Conservation (phyloP, 2,329 filamentous ascomycete genomes). For the Microdochium bolleyi region DNA sequence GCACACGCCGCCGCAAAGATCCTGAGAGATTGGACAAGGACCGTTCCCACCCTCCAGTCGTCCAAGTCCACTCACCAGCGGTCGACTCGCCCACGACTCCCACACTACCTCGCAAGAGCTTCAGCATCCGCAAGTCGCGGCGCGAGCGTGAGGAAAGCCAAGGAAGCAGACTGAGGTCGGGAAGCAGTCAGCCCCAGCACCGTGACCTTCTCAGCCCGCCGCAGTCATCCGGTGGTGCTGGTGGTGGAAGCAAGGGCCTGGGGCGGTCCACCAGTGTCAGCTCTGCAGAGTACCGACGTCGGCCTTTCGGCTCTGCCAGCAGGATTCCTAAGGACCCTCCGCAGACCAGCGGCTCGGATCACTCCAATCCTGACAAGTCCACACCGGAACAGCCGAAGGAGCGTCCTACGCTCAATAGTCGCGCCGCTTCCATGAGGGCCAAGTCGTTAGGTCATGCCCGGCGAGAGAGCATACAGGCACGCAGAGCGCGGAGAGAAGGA, state of each 20-base stretch:
- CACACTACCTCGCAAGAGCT: slow-evolving; percentile 70
- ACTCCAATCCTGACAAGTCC: slow-evolving; percentile 51
- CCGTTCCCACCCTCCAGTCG: slow-evolving; percentile 60
- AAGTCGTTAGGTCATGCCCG: slow-evolving; percentile 86
- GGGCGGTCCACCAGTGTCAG: slow-evolving; percentile 89
- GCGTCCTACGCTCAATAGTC: slow-evolving; percentile 43
- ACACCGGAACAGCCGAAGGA: slow-evolving; percentile 41
- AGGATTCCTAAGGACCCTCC: slow-evolving; percentile 56
- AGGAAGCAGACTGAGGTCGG: slow-evolving; percentile 41
- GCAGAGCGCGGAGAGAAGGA: slow-evolving; percentile 67
- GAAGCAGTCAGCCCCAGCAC: slow-evolving; percentile 62
- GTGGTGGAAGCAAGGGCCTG: slow-evolving; percentile 58
- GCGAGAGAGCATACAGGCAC: slow-evolving; percentile 84
- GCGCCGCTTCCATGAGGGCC: slow-evolving; percentile 61
- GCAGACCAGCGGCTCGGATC: slow-evolving; percentile 71
- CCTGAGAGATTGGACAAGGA: slow-evolving; percentile 54
- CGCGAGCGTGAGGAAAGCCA: slow-evolving; percentile 43
- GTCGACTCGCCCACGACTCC: slow-evolving; percentile 51
- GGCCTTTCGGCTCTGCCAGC: slow-evolving; percentile 37
- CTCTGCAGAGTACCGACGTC: slow-evolving; percentile 71
- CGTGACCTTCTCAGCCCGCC: slow-evolving; percentile 73
- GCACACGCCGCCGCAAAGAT: slow-evolving; percentile 72
- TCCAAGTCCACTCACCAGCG: slow-evolving; percentile 72
- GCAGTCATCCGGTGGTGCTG: slow-evolving; percentile 46
- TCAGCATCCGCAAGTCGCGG: slow-evolving; percentile 64